These are phyloP conservation scores for Blastobotrys apis DNA, from an alignment of 1,139 yeast genomes.

Conservation along the genomic window DNA sequence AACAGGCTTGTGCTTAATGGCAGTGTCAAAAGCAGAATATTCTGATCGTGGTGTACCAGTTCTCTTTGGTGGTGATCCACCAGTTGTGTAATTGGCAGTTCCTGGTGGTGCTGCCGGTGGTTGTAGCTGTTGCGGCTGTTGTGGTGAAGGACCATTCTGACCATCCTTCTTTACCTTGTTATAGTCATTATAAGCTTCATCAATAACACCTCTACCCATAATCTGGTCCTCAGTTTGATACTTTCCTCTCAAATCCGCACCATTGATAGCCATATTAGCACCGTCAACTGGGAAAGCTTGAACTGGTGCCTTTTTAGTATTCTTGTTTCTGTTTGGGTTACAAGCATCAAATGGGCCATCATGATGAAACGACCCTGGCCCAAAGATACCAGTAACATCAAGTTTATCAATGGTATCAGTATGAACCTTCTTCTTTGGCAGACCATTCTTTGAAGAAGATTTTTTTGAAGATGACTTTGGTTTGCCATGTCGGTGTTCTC, in stretches of 20 bases:
- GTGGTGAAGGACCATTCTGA: neutral
- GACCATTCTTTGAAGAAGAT: constrained; percentile 16
- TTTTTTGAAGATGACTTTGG: constrained; percentile 1
- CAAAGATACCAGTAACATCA: constrained; percentile 92
- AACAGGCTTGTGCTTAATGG: constrained; percentile 60
- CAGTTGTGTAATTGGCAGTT: neutral
- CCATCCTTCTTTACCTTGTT: constrained; percentile 3
- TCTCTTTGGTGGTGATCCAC: constrained; percentile 4
- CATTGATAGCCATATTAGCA: constrained; percentile 82
- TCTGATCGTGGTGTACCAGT: constrained; percentile 15
- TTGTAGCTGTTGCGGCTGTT: neutral
- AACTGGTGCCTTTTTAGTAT: constrained; percentile 75
- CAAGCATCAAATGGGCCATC: constrained; percentile 99
- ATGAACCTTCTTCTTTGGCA: constrained; percentile 42
- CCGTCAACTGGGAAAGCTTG: constrained; percentile 94
- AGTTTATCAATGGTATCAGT: constrained; percentile 87
- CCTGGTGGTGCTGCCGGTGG: constrained; percentile 3
- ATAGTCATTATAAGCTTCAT: constrained; percentile 32
- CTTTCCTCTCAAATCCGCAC: constrained; percentile 41
- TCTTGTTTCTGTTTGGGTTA: constrained; percentile 90
- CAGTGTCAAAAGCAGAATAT: constrained; percentile 53
- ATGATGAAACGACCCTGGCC: constrained; percentile 93
- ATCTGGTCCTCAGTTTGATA: constrained; percentile 36
- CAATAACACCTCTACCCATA: constrained; percentile 32
- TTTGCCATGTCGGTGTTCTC: constrained; percentile 17